phyloP scores from a whole-genome alignment of 768 basidiomycete species.

The Pleurotus djamor region DNA sequence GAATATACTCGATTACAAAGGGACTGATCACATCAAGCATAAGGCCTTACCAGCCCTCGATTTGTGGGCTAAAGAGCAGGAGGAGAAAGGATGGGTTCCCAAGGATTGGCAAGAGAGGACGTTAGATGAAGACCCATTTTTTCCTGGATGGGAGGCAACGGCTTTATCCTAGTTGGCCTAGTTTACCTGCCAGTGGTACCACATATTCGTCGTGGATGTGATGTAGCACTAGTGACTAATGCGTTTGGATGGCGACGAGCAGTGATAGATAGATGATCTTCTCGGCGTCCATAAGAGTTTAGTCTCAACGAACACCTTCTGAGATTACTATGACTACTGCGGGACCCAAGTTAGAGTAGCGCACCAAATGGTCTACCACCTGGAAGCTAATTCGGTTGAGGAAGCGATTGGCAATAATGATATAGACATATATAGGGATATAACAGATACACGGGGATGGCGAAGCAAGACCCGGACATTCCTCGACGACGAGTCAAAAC shows the following conservation, averaged over 20 bases:
- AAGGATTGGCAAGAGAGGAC: slow-evolving; percentile 47
- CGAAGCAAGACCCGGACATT: neutral
- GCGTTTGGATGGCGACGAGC: too few relatives aligned
- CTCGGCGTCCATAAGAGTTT: too few relatives aligned
- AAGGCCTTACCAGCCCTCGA: slow-evolving; percentile 42
- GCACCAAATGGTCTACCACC: neutral
- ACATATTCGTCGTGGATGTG: neutral
- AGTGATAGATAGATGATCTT: too few relatives aligned
- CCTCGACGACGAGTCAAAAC: neutral
- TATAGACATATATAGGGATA: neutral
- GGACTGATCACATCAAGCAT: slow-evolving; percentile 37
- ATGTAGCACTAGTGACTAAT: neutral
- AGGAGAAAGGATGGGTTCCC: slow-evolving; percentile 41
- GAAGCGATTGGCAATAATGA: neutral
- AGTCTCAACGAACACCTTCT: neutral
- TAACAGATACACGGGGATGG: slow-evolving; percentile 4
- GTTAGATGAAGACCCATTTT: slow-evolving; percentile 49
- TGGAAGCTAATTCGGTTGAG: neutral
- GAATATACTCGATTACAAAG: slow-evolving; percentile 42
- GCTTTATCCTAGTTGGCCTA: too few relatives aligned
- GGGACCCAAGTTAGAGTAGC: neutral
- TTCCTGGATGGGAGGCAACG: slow-evolving; percentile 38
- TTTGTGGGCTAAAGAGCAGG: slow-evolving; percentile 47
- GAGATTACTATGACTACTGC: neutral
- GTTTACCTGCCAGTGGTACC: too few relatives aligned